Evolutionary conservation across 1,284 basidiomycete genomes (phyloP).

Genomic region (Ustanciosporium gigantosporum): DNA sequence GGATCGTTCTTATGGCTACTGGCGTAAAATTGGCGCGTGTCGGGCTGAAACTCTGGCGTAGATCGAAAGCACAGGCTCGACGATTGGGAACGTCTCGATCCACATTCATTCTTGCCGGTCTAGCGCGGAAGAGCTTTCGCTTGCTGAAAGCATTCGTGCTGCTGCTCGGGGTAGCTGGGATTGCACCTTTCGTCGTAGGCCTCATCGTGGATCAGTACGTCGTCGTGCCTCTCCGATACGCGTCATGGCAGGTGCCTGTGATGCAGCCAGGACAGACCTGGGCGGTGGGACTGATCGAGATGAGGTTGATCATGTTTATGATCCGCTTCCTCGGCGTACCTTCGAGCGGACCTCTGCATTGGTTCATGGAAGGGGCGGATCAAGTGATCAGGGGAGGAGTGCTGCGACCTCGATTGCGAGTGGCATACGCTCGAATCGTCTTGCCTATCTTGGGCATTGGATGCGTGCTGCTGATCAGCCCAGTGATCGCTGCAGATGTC

Average conservation of each 20-base stretch:
- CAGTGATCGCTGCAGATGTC: background rate
- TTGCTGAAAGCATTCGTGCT: constrained; percentile 17
- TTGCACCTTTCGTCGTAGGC: constrained; percentile 30
- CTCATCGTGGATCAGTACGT: constrained; percentile 37
- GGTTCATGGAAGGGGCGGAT: constrained; percentile 10
- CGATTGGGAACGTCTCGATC: constrained; percentile 3
- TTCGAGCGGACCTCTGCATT: background rate
- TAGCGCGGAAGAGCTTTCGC: constrained; percentile 14
- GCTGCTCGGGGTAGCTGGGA: constrained; percentile 8
- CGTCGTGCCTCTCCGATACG: constrained; percentile 16
- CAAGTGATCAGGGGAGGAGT: constrained; percentile 7
- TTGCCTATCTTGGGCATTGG: background rate
- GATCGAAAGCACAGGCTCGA: constrained; percentile 1
- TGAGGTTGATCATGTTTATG: constrained; percentile 11
- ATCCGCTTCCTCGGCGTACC: constrained; percentile 4
- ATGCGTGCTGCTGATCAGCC: background rate
- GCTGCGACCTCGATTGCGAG: constrained; percentile 2
- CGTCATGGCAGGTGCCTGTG: constrained; percentile 9
- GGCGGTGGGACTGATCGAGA: constrained; percentile 33
- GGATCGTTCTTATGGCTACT: constrained; percentile 74
- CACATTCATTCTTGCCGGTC: background rate
- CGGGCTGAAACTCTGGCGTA: constrained; percentile 5
- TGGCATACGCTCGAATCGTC: constrained; percentile 19
- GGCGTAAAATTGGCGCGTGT: background rate
- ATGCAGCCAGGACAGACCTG: constrained; percentile 32